phyloP scores from a whole-genome alignment of 2,329 filamentous ascomycete species.

The Sarocladiaceae sp. region DNA sequence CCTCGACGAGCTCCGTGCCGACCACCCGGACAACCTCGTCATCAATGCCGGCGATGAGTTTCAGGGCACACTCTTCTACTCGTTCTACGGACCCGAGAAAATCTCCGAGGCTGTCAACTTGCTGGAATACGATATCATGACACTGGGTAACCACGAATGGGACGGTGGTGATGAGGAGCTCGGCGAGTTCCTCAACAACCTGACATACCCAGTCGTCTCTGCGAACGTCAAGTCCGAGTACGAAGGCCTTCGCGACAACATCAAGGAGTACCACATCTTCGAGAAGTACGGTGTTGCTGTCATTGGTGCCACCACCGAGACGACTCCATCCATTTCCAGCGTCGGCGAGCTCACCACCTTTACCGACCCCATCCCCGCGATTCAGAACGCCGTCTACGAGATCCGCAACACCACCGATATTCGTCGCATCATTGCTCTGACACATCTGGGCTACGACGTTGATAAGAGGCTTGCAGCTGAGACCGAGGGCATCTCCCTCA shows the following conservation, averaged over 20 bases:
- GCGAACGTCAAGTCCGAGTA: constrained; percentile 59
- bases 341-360: constrained; percentile 56
- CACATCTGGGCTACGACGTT: constrained; percentile 64
- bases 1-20: constrained; percentile 50
- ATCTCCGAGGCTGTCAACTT: constrained; percentile 63
- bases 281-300: constrained; percentile 57
- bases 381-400: constrained; percentile 57
- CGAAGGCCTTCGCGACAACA: constrained; percentile 53
- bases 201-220: constrained; percentile 61
- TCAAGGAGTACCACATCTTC: constrained; percentile 63
- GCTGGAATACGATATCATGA: constrained; percentile 63
- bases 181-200: constrained; percentile 55
- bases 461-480: constrained; percentile 56
- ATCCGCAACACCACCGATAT: constrained; percentile 59
- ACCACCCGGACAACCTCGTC: constrained; percentile 56
- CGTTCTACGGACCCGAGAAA: constrained; percentile 62
- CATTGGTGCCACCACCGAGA: constrained; percentile 59
- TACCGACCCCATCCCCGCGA: constrained; percentile 49
- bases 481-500: constrained; percentile 58
- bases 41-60: constrained; percentile 65
- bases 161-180: constrained; percentile 60
- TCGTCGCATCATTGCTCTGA: constrained; percentile 60
- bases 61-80: constrained; percentile 64
- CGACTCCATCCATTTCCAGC: constrained; percentile 52
- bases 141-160: constrained; percentile 63